Evolutionary conservation across 352 stramenopile species (phyloP).

Genomic region (Phytophthora brassicae): DNA sequence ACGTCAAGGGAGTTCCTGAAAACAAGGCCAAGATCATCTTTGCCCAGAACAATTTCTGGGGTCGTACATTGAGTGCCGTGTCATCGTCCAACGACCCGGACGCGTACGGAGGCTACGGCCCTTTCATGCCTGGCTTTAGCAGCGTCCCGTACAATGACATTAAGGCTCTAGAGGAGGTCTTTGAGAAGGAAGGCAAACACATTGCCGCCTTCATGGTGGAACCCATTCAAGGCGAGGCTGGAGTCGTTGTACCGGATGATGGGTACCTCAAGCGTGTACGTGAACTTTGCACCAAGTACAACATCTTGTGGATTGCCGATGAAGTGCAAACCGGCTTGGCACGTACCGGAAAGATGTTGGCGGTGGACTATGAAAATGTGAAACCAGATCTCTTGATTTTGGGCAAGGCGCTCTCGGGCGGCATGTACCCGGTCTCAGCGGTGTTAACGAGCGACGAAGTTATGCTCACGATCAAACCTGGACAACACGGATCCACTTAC

Average conservation of each 20-base stretch:
- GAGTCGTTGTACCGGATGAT: slow-evolving; percentile 97
- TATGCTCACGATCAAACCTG: slow-evolving; percentile 98
- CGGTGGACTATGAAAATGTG: slow-evolving; percentile 95
- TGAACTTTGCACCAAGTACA: slow-evolving; percentile 96
- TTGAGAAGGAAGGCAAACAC: slow-evolving; percentile 81
- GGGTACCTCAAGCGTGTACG: slow-evolving; percentile 93
- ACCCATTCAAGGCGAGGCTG: slow-evolving; percentile 99
- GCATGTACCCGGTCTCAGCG: slow-evolving; percentile 97
- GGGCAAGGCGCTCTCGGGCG: slow-evolving; percentile 96
- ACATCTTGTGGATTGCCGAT: slow-evolving; percentile 99
- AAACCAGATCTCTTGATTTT: slow-evolving; percentile 98
- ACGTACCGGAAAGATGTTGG: slow-evolving; percentile 96
- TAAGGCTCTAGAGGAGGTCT: slow-evolving; percentile 75
- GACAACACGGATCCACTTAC: slow-evolving; percentile 97
- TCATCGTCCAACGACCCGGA: slow-evolving; percentile 93
- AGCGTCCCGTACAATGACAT: slow-evolving; percentile 94
- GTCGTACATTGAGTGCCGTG: slow-evolving; percentile 96
- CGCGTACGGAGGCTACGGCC: slow-evolving; percentile 91
- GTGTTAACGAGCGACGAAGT: slow-evolving; percentile 96
- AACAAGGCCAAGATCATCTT: slow-evolving; percentile 95
- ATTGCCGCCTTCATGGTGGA: slow-evolving; percentile 99
- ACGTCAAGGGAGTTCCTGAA: slow-evolving; percentile 94
- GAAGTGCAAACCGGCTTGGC: slow-evolving; percentile 98
- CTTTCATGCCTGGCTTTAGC: slow-evolving; percentile 97
- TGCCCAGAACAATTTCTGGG: slow-evolving; percentile 99